A percentile compares a stretch with the other conserved stretches of the same genome.
These are phyloP conservation scores for Aristolochia contorta DNA, from an alignment of 164 flowering plant species.

Conservation along the genomic window DNA sequence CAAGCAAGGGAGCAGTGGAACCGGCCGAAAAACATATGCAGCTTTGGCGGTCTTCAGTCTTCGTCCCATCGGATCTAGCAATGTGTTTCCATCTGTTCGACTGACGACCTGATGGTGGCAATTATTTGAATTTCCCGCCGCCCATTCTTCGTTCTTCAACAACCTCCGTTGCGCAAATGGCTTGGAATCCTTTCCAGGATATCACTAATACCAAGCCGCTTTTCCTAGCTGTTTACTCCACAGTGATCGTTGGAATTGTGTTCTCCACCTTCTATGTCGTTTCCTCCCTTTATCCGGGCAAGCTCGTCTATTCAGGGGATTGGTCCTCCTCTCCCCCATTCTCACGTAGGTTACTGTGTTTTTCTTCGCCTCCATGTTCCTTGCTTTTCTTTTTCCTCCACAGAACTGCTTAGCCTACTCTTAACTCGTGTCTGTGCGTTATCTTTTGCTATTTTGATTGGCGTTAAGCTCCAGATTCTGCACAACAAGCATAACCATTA, in stretches of 20 bases:
- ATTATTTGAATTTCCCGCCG: not conserved
- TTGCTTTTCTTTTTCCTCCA: not conserved
- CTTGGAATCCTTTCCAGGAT: constrained; percentile 19
- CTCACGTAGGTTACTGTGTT: constrained; percentile 5
- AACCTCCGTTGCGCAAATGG: constrained; percentile 2
- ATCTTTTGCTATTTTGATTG: no score
- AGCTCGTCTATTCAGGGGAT: constrained; percentile 11
- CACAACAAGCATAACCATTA: no score
- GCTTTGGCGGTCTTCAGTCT: not conserved
- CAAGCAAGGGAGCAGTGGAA: not conserved
- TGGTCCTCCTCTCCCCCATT: constrained; percentile 21
- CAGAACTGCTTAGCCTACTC: not conserved
- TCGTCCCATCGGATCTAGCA: not conserved
- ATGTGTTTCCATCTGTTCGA: not conserved
- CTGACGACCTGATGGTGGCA: not conserved
- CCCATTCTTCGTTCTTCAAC: not conserved
- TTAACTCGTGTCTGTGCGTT: not conserved
- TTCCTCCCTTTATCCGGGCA: constrained; percentile 50
- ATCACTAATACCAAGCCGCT: constrained; percentile 56
- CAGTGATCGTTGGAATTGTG: constrained; percentile 63
- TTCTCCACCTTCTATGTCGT: constrained; percentile 66
- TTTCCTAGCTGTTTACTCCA: constrained; percentile 64
- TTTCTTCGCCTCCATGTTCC: not conserved
- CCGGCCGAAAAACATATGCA: not conserved
- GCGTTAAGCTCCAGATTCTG: no score